Conservation (phyloP, 108 stramenopile genomes). For the Aureococcus anophagefferens region DNA sequence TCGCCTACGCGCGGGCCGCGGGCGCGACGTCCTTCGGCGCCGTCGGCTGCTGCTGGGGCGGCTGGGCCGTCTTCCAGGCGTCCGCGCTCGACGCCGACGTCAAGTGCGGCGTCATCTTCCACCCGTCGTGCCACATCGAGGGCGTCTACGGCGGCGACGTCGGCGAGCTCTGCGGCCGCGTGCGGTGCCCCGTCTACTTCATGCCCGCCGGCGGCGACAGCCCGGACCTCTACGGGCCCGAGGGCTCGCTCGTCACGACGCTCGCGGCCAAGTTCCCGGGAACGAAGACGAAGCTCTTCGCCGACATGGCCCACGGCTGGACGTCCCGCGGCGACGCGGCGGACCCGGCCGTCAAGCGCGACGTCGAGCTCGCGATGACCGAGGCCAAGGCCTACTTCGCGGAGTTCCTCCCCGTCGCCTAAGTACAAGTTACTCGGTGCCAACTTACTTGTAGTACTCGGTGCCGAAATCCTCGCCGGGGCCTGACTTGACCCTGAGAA, state of each 20-base stretch:
- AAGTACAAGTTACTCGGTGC: too few relatives aligned
- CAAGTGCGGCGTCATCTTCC: too few relatives aligned
- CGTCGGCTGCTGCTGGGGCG: constrained; percentile 1
- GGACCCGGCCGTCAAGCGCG: neutral
- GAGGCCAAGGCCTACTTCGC: neutral
- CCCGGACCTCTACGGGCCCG: neutral
- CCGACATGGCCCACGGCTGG: neutral
- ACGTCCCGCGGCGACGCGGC: neutral
- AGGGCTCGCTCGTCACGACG: neutral
- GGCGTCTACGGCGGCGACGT: too few relatives aligned
- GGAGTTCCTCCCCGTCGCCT: neutral
- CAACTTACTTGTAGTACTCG: too few relatives aligned
- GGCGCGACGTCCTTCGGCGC: neutral
- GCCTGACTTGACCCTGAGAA: too few relatives aligned
- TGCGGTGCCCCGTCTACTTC: neutral
- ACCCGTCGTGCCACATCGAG: too few relatives aligned
- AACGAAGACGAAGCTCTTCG: neutral
- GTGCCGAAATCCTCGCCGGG: too few relatives aligned
- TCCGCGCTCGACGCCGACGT: neutral
- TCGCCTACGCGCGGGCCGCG: neutral
- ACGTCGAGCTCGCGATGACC: neutral
- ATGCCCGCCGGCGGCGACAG: neutral
- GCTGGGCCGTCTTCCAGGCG: neutral
- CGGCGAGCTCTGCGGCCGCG: neutral
- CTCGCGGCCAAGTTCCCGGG: neutral